Conservation (phyloP, 2,329 filamentous ascomycete species). For the Metarhizium robertsii region DNA sequence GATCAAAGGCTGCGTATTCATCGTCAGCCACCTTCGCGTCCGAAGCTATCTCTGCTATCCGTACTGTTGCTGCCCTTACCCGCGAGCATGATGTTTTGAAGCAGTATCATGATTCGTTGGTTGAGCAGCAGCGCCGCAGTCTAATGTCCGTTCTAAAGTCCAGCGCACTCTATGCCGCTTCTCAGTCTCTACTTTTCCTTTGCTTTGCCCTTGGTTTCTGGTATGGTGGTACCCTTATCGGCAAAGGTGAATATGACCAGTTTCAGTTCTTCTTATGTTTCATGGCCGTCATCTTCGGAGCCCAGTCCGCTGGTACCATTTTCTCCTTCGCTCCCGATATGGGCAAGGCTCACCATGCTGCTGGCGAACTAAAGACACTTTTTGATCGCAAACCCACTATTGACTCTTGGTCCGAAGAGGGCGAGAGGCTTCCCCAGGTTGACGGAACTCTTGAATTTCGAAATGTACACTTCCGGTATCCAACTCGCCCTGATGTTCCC, state of each 20-base stretch:
- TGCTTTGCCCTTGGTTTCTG: conserved; percentile 85
- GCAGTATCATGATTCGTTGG: conserved; percentile 61
- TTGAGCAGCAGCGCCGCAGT: conserved; percentile 55
- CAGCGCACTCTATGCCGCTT: conserved; percentile 70
- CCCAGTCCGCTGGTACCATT: conserved; percentile 81
- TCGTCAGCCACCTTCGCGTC: conserved; percentile 79
- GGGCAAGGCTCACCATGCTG: conserved; percentile 84
- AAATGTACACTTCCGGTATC: conserved; percentile 90
- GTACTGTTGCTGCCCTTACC: conserved; percentile 85
- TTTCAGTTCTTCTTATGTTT: conserved; percentile 94
- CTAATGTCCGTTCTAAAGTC: conserved; percentile 68
- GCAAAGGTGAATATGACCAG: conserved; percentile 58
- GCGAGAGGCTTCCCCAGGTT: conserved; percentile 51
- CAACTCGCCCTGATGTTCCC: conserved; percentile 82
- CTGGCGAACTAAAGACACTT: conserved; percentile 68
- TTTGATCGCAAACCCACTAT: conserved; percentile 77
- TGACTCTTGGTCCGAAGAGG: conserved; percentile 69
- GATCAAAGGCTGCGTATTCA: conserved; percentile 72
- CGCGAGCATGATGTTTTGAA: conserved; percentile 72
- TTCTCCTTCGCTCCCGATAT: conserved; percentile 89
- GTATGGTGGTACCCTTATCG: conserved; percentile 77
- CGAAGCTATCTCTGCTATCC: conserved; percentile 87
- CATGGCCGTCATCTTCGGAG: conserved; percentile 78
- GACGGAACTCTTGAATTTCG: conserved; percentile 82
- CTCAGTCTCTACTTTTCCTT: conserved; percentile 76